Conservation (phyloP, 75 land plant genomes). For the Sequoiadendron giganteum region DNA sequence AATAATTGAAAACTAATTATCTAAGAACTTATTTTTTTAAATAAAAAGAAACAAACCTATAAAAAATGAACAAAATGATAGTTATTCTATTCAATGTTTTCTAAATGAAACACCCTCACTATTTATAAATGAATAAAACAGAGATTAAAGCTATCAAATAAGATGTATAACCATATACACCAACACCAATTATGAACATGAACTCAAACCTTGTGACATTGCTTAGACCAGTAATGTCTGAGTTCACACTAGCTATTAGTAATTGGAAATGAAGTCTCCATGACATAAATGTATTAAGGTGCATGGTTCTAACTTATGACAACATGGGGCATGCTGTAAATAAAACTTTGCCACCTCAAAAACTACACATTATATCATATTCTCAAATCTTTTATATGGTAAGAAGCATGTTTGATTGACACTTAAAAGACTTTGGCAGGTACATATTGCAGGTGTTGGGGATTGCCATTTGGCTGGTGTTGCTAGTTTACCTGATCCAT, state of each 20-base stretch:
- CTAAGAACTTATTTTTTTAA: no score
- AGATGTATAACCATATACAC: no score
- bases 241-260: neutral
- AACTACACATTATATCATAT: neutral
- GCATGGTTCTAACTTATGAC: neutral
- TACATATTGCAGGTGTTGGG: constrained; percentile 98
- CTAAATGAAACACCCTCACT: no score
- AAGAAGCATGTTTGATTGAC: constrained; percentile 4
- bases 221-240: neutral
- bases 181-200: neutral
- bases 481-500: constrained; percentile 83
- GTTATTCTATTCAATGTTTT: no score
- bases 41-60: no score
- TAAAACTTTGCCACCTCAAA: neutral
- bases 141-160: no score
- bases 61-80: no score
- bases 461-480: constrained; percentile 67
- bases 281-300: neutral
- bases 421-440: constrained; percentile 39
- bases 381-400: neutral
- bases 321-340: neutral
- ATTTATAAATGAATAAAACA: no score
- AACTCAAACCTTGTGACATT: neutral
- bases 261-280: neutral
- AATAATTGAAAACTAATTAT: no score